These are phyloP conservation scores for Microsporum canis DNA, from an alignment of 2,329 filamentous ascomycete genomes.

Conservation along the genomic window DNA sequence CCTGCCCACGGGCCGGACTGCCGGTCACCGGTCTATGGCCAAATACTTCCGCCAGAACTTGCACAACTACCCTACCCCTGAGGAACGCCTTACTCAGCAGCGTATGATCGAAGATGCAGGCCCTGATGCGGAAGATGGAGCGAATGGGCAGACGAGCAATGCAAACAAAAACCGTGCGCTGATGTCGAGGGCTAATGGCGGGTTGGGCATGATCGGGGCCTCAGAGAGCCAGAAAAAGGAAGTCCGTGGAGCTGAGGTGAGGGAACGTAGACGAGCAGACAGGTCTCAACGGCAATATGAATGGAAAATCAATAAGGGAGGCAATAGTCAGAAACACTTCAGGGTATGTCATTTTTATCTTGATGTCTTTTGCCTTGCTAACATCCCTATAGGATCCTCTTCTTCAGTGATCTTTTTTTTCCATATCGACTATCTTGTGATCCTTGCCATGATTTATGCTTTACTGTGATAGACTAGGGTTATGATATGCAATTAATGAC, in stretches of 20 bases:
- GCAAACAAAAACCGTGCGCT: conserved; percentile 41
- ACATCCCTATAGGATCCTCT: conserved; percentile 37
- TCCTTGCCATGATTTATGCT: neutral
- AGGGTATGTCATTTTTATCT: conserved; percentile 37
- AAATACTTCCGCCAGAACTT: conserved; percentile 91
- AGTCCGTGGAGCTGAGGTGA: conserved; percentile 55
- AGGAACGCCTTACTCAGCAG: conserved; percentile 58
- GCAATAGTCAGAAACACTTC: conserved; percentile 69
- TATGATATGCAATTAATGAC: neutral
- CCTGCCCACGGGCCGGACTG: conserved; percentile 75
- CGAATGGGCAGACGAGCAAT: conserved; percentile 22
- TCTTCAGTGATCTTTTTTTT: conserved; percentile 34
- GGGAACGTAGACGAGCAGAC: conserved; percentile 54
- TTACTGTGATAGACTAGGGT: neutral
- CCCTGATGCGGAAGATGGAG: conserved; percentile 39
- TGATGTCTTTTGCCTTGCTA: conserved; percentile 12
- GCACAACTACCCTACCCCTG: conserved; percentile 65
- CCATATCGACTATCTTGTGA: neutral
- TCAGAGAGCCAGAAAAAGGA: conserved; percentile 63
- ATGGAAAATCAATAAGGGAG: conserved; percentile 59
- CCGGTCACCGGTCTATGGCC: conserved; percentile 78
- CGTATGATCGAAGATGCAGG: conserved; percentile 45
- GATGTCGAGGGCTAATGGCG: conserved; percentile 59
- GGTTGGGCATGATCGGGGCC: conserved; percentile 64
- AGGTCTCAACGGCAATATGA: conserved; percentile 52